Conservation (phyloP, 305 asterid species). For the Fraxinus angustifolia region DNA sequence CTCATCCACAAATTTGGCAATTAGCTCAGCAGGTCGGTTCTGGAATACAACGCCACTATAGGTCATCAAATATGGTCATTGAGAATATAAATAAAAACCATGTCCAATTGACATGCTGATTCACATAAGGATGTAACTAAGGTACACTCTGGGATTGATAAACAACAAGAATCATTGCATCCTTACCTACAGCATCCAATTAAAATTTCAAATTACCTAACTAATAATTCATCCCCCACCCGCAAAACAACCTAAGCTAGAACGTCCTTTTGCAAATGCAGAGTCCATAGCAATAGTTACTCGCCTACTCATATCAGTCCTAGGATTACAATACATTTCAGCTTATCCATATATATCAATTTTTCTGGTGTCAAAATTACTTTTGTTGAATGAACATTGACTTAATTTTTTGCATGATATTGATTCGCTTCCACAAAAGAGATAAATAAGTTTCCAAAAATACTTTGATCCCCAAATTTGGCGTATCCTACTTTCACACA, state of each 20-base stretch:
- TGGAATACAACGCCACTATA: background rate
- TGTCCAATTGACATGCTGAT: background rate
- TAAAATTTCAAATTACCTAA: background rate
- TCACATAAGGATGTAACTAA: background rate
- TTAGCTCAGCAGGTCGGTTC: slow-evolving; percentile 88
- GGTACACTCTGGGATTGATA: background rate
- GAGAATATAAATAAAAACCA: background rate
- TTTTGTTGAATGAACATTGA: background rate
- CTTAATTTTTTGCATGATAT: background rate
- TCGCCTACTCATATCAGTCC: background rate
- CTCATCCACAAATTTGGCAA: slow-evolving; percentile 66
- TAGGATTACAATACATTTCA: background rate
- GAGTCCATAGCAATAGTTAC: background rate
- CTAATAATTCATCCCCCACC: background rate
- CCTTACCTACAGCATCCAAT: background rate
- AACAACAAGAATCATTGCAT: background rate
- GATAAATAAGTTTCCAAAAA: background rate
- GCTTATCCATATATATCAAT: background rate
- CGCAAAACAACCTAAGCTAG: background rate
- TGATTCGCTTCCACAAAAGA: background rate
- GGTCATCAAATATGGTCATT: background rate
- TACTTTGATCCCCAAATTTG: background rate
- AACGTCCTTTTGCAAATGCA: background rate
- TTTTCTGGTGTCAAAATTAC: background rate
- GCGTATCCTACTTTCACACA: background rate